Base-by-base conservation (phyloP, 805 yeast genomes). In the Sporopachydermia lactativora region DNA sequence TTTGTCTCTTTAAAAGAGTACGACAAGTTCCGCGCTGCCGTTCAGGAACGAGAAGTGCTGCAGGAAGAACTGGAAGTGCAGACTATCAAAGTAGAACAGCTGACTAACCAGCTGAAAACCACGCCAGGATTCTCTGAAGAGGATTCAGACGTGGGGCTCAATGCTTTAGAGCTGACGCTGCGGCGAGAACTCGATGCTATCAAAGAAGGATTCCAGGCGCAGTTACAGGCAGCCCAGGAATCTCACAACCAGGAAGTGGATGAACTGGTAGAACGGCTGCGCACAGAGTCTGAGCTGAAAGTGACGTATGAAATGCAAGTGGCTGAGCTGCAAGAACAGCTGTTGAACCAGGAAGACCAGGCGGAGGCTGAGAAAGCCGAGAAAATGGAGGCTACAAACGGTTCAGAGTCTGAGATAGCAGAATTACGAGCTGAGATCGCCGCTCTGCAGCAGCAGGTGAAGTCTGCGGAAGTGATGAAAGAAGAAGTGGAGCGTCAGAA, bases 321-420 rank as follows among this genome's bases (percentile, higher is more conserved):
- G 8, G 8, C 31, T 8, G 31, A 8, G 31, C n/a, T 24, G n/a
- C 31, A 24, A n/a, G 31, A 24, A 24, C 8, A 52, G 35, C 34
- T 42, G 51, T 5, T 34, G 48, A 41, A 53, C 46, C 42, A 49
- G 43, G 35, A 43, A 55, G 34, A 35, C 52, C 4, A 47, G 43
- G 2, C 40, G 50, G 3, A 53, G 49, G 16, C 17, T 45, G 24
- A 52, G 47, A 19, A 54, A 52, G 8, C n/a, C 18, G 37, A 52
- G 0, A 34, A 35, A 6, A n/a, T n/a, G n/a, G n/a, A n/a, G n/a
- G n/a, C n/a, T n/a, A n/a, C n/a, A n/a, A n/a, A n/a, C n/a, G n/a
- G n/a, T n/a, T n/a, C n/a, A n/a, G n/a, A n/a, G n/a, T n/a, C n/a
- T n/a, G 40, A 41, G 11, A 18, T 38, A 3, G 38, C 17, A 4